These are phyloP conservation scores for Capronia coronata DNA, from an alignment of 2,329 filamentous ascomycete species.

Conservation along the genomic window DNA sequence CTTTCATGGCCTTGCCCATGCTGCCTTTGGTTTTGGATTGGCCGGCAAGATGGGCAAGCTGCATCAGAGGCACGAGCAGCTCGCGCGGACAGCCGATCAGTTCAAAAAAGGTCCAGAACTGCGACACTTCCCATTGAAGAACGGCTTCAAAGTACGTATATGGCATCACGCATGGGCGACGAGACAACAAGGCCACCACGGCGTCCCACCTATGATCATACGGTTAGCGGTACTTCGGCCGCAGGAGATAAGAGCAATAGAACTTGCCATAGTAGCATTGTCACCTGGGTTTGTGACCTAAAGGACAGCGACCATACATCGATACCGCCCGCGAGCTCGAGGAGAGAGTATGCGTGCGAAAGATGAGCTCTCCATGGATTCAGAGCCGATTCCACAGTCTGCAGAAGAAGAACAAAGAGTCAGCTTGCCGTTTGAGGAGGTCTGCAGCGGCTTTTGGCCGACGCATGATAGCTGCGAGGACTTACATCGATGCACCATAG, in stretches of 20 bases:
- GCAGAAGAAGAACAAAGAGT: not conserved
- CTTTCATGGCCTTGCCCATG: not conserved
- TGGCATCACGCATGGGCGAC: slow-evolving; percentile 8
- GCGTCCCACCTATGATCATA: slow-evolving; percentile 8
- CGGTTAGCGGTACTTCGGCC: too few species aligned
- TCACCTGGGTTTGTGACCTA: slow-evolving; percentile 5
- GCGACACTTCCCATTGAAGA: slow-evolving; percentile 1
- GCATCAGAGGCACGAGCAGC: slow-evolving; percentile 5
- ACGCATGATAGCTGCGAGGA: not conserved
- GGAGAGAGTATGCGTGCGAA: slow-evolving; percentile 4
- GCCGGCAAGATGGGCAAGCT: slow-evolving; percentile 8
- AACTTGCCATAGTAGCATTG: slow-evolving; percentile 6
- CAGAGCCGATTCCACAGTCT: not conserved
- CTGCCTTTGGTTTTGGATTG: not conserved
- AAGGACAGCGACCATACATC: slow-evolving; percentile 3
- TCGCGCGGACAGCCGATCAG: slow-evolving; percentile 7
- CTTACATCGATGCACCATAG: not conserved
- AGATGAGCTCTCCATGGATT: slow-evolving; percentile 9
- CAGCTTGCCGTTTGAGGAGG: not conserved
- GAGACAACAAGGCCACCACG: slow-evolving; percentile 4
- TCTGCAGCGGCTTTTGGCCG: too few species aligned
- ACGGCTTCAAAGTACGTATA: slow-evolving; percentile 11
- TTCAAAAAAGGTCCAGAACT: slow-evolving; percentile 8
- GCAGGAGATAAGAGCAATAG: not conserved
- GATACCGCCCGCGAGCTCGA: slow-evolving; percentile 5